Evolutionary conservation across 345 rosid species (phyloP), one percentile per base, ranked within the genome.

Genomic region (Eucalyptus guilfoylei): DNA sequence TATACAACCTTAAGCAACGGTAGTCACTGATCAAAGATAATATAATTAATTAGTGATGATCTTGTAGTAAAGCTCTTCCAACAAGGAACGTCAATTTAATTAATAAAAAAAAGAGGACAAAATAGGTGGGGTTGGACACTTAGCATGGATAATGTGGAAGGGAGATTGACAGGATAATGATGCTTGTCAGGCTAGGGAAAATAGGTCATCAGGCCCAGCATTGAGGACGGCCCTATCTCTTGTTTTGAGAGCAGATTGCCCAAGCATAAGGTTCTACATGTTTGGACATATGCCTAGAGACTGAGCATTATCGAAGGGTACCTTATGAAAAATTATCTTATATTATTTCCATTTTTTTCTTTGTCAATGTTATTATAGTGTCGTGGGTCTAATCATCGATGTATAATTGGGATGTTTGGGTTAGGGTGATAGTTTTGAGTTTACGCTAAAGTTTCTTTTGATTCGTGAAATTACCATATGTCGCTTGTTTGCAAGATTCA

Each of bases 401-500:
- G 69, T 62, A 30, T 62, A 28, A 7, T 62, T 30, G 14, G 32
- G 69, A 62, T 62, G 34, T 3, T 30, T 0, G 2, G 69, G 47
- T 21, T 26, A 12, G 44, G 47, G 47, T 1, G 47, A 21, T 40
- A 21, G 2, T 11, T 23, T 5, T 76, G 30, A 76, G 9, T 76
- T 11, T 40, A 40, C 0, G 0, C 14, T 40, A 12, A 76, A 21
- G 24, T 37, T 76, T 9, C 5, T 11, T 76, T 11, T 4, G 6
- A 76, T 76, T 76, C 4, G 6, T 76, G 4, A 40, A 28, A 76
- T 42, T 76, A 21, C 40, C 14, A 4, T 13, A 37, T 2, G 1
- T 6, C 5, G 2, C 0, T 21, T 6, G 1, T 76, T 21, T 40
- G 44, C 3, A 5, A 21, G 0, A 21, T 21, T 76, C 4, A 37